Percentiles rank a stretch among this genome's conserved stretches.
Evolutionary conservation across 1,139 yeast species (phyloP).

Genomic region (Kodamaea ohmeri): DNA sequence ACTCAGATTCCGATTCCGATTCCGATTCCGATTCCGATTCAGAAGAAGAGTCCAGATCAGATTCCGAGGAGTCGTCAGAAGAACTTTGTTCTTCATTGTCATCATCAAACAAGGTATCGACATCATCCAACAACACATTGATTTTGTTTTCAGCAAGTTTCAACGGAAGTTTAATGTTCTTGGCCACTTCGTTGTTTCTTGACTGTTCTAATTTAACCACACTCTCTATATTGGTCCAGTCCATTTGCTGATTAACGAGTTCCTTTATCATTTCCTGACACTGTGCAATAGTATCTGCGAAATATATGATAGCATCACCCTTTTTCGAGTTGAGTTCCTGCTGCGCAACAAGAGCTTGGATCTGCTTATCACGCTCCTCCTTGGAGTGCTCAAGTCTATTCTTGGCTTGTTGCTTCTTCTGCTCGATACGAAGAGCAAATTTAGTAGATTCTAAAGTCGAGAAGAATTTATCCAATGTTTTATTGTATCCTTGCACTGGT

Average conservation of each 20-base stretch:
- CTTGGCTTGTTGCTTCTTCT: slow-evolving; percentile 71
- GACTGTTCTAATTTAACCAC: slow-evolving; percentile 67
- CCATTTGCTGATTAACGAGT: slow-evolving; percentile 81
- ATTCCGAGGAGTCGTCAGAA: slow-evolving; percentile 22
- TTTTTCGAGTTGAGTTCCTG: slow-evolving; percentile 63
- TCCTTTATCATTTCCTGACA: slow-evolving; percentile 67
- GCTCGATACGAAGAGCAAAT: slow-evolving; percentile 67
- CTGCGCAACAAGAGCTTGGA: slow-evolving; percentile 62
- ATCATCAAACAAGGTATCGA: slow-evolving; percentile 26
- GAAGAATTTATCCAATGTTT: slow-evolving; percentile 78
- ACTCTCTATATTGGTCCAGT: slow-evolving; percentile 88
- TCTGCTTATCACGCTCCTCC: slow-evolving; percentile 68
- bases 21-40: slow-evolving; percentile 34
- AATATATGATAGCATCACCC: slow-evolving; percentile 70
- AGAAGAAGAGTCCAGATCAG: slow-evolving; percentile 24
- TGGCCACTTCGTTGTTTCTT: slow-evolving; percentile 64
- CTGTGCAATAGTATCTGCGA: slow-evolving; percentile 69
- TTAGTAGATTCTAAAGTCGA: slow-evolving; percentile 84
- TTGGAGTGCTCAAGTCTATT: slow-evolving; percentile 73
- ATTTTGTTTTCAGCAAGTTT: slow-evolving; percentile 70
- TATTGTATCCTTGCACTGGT: slow-evolving; percentile 62
- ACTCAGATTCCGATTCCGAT: slow-evolving; percentile 32
- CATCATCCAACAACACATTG: slow-evolving; percentile 54
- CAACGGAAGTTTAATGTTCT: slow-evolving; percentile 62
- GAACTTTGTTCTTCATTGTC: slow-evolving; percentile 19